Evolutionary conservation across 441 rosid species (phyloP), one percentile per base, ranked within the genome.

Genomic region (Populus trichocarpa): DNA sequence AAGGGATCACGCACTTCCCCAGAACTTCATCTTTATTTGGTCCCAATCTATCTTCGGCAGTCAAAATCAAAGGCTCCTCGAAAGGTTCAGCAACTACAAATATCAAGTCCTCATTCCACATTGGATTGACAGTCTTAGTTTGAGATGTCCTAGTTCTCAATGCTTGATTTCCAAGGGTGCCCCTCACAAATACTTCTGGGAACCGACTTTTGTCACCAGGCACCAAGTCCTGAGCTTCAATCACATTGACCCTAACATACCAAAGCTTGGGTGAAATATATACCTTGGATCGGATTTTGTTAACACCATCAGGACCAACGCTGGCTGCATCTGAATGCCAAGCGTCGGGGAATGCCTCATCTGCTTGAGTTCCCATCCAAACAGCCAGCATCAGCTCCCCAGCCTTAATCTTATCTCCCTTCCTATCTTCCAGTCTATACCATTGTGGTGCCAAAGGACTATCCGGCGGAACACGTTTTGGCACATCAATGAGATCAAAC

Each of bases 311-410:
- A 76, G 91, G 94, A 59, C 86, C 85, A 50, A 90, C 92, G 3
- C 92, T 77, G 57, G 97, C 92, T 22, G 95, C 88, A 77, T 93
- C 96, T 0, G 94, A 90, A 76, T 94, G 99, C 99, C 98, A 93
- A 6, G 99, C 93, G 78, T 95, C 97, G 1, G 96, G 86, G 50
- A 94, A 94, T 23, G 98, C 92, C 82, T 92, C 98, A 25, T 92
- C 96, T 0, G 96, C 97, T 84, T 93, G 98, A 75, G 97, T 91
- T 59, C 98, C 98, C 93, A 90, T 92, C 98, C 98, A 93, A 71
- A 93, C 97, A 78, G 98, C 97, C 74, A 93, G 82, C 98, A 93
- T 93, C 63, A 93, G 83, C 85, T 93, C 97, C 78, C 99, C 99
- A 67, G 86, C 80, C 67, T 78, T 87, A 82, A 89, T 88, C 38